These are phyloP conservation scores for Ensete glaucum DNA, from an alignment of 176 grass and related monocot genomes.

Conservation along the genomic window DNA sequence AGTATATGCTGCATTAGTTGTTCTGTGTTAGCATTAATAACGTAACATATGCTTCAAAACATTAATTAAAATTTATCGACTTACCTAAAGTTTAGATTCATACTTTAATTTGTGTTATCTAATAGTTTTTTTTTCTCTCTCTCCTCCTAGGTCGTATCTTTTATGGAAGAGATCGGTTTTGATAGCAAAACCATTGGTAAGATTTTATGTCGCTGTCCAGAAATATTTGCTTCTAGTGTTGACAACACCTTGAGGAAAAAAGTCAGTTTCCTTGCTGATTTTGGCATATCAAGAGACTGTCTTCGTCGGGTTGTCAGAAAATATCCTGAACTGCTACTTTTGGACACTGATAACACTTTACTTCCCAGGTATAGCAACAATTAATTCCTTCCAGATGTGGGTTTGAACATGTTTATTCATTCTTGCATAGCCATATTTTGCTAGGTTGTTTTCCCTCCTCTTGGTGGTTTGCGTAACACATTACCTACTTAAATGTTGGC, in stretches of 20 bases:
- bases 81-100: background rate
- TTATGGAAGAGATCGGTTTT: conserved; percentile 61
- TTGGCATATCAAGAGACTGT: conserved; percentile 54
- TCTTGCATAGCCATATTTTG: background rate
- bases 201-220: conserved; percentile 53
- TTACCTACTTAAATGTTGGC: too few relatives aligned
- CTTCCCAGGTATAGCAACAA: conserved; percentile 54
- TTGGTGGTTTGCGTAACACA: background rate
- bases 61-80: background rate
- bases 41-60: background rate
- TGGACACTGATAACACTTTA: conserved; percentile 54
- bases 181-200: conserved; percentile 41
- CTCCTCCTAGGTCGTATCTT: conserved; percentile 36
- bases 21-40: background rate
- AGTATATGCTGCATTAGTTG: too few relatives aligned
- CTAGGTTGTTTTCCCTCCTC: background rate
- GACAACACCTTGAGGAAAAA: conserved; percentile 76
- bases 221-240: conserved; percentile 67
- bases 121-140: background rate
- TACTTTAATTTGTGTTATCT: background rate
- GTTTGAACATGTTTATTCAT: background rate
- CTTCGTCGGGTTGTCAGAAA: conserved; percentile 73
- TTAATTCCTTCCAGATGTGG: background rate
- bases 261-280: conserved; percentile 55
- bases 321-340: conserved; percentile 76